Evolutionary conservation across 2,329 filamentous ascomycete genomes (phyloP), one percentile per base, ranked within the genome.

Genomic region (Verticillium albo-atrum): DNA sequence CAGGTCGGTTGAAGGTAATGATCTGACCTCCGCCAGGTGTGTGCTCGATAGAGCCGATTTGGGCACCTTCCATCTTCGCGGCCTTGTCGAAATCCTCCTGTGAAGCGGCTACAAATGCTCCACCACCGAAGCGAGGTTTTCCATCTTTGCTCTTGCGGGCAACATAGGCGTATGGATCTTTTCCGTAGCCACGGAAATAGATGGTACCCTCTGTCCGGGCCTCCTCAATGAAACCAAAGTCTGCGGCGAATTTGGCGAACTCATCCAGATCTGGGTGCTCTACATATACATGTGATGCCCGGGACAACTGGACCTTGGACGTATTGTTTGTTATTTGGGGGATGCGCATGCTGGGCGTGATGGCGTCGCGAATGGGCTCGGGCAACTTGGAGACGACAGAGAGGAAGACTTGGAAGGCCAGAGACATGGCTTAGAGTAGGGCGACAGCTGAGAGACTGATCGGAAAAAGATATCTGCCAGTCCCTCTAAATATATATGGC

Each of bases 131-230:
- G 30, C 55, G 61, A 2, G 58, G 59, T 35, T 66, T 60, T 1
- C 63, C 64, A 54, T 66, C 63, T 47, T 56, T 62, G 60, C 61
- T 65, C 61, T 65, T 66, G 15, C 55, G 55, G 10, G 77, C 79
- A 55, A 79, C 77, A 63, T 83, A 82, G 2, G 80, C 68, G 61
- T 78, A 84, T 30, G 76, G 76, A 60, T 84, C 80, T 1, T 67
- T 69, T 15, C 81, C 79, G 61, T 82, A 83, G 2, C 81, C 81
- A 28, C 77, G 75, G 63, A 75, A 81, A 71, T 77, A 83, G 50
- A 79, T 74, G 25, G 64, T 71, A 52, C 74, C 68, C 1, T 65
- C 63, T 1, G 51, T 62, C 25, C 57, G 58, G 5, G 62, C 55
- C n/a, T 55, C 63, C 35, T 66, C 64, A 3, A 65, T 55, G 54